Evolutionary conservation across 2,329 filamentous ascomycete genomes (phyloP), one percentile per base, ranked within the genome.

Genomic region (Nannizziopsis arthrosporioides): DNA sequence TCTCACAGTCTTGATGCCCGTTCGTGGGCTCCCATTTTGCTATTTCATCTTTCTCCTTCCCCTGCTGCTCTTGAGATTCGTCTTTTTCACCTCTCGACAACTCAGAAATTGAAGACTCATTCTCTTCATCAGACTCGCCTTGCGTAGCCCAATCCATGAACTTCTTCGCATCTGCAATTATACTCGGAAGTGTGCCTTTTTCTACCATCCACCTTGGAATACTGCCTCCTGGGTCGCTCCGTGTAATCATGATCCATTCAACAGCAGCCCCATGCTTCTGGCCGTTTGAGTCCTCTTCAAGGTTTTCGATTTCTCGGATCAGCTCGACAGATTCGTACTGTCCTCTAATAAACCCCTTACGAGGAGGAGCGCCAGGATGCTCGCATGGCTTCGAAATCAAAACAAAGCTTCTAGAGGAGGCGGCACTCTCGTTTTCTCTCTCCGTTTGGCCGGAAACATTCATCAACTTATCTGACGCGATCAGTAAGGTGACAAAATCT

Each of bases 201-300:
- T 94, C 88, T n/a, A 94, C 85, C 75, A 94, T 81, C 67, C 92
- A 94, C 11, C 85, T 77, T 1, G 88, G 88, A 14, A 94, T 88
- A 51, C 80, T 90, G 45, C 88, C 88, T 9, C 88, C 88, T 2
- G 88, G 87, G 57, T 94, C 87, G 62, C 84, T 90, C 42, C 88
- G 75, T 1, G 87, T 94, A 14, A 94, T 79, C 88, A 94, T 94
- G 52, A 92, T 77, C 88, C 88, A 94, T 63, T 94, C 88, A 1
- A 94, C 75, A 0, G 81, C 79, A 54, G 8, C 18, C 14, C 18
- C 46, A 5, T 31, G 41, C 50, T 53, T 18, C n/a, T n/a, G n/a
- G 7, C 17, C 18, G 11, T 10, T 15, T n/a, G 22, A 22, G 15
- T 34, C 27, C 34, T 9, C 48, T 14, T n/a, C 50, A 42, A 11